Evolutionary conservation across 768 basidiomycete species (phyloP).

Genomic region (Auriscalpium microsporum): DNA sequence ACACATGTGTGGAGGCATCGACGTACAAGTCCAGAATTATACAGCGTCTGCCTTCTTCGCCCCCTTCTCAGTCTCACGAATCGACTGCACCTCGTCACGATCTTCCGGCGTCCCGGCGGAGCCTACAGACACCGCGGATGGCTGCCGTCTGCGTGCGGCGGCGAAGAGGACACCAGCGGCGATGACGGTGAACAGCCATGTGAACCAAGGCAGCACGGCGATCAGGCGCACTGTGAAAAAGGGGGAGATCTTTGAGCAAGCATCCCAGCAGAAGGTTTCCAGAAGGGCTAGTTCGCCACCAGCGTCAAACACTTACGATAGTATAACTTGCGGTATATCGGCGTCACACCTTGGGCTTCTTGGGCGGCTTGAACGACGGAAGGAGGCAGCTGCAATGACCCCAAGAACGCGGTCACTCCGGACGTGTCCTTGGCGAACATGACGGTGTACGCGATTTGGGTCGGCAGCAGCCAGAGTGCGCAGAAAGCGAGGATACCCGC

Average conservation of each 20-base stretch:
- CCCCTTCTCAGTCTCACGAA: no score
- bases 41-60: no score
- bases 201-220: conserved; percentile 47
- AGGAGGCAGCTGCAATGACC: conserved; percentile 27
- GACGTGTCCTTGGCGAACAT: conserved; percentile 38
- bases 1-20: no score
- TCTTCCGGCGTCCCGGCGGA: no score
- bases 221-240: conserved; percentile 34
- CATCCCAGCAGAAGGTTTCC: background rate
- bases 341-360: conserved; percentile 29
- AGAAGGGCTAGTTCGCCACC: no score
- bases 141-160: conserved; percentile 15
- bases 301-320: conserved; percentile 34
- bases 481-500: conserved; percentile 33
- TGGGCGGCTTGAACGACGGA: conserved; percentile 29
- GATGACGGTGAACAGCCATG: conserved; percentile 32
- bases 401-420: conserved; percentile 34
- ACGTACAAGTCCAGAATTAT: no score
- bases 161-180: conserved; percentile 29
- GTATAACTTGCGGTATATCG: conserved; percentile 34
- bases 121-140: no score
- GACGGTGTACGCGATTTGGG: conserved; percentile 38
- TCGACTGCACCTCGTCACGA: no score
- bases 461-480: conserved; percentile 39
- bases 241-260: background rate